Percentiles rank a stretch among this genome's conserved stretches.
These are phyloP conservation scores for Rhododendron mucronatum DNA, from an alignment of 148 eudicot genomes.

Conservation along the genomic window DNA sequence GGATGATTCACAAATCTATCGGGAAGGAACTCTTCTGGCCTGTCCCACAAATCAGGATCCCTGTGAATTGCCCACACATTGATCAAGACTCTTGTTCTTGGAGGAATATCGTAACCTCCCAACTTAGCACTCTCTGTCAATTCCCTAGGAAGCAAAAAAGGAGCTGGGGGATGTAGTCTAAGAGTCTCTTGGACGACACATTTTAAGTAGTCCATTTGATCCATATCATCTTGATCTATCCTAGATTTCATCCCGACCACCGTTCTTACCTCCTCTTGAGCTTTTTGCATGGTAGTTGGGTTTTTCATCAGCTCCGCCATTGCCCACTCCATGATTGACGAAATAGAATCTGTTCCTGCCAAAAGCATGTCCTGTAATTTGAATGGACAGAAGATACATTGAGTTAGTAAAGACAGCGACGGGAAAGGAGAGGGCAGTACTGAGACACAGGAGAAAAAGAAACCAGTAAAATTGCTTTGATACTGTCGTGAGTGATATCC, in stretches of 20 bases:
- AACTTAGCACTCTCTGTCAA: not conserved
- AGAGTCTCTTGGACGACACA: conserved; percentile 16
- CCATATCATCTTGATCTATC: not conserved
- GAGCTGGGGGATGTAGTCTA: conserved; percentile 6
- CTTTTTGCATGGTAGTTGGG: too few species aligned
- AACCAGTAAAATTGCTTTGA: not conserved
- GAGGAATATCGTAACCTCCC: conserved; percentile 27
- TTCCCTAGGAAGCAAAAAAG: conserved; percentile 7
- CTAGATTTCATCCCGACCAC: not conserved
- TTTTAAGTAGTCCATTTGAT: conserved; percentile 16
- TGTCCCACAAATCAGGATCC: conserved; percentile 29
- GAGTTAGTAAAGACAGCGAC: not conserved
- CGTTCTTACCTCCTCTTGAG: too few species aligned
- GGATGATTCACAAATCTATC: conserved; percentile 25
- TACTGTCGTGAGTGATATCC: not conserved
- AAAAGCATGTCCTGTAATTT: conserved; percentile 3
- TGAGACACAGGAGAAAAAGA: too few species aligned
- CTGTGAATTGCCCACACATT: conserved; percentile 34
- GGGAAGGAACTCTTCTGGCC: conserved; percentile 29
- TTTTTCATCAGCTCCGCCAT: conserved; percentile 14
- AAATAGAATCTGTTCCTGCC: conserved; percentile 12
- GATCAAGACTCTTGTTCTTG: conserved; percentile 21
- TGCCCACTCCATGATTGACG: conserved; percentile 13
- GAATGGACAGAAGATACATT: not conserved
- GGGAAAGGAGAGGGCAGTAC: not conserved